Evolutionary conservation across 1,139 yeast genomes (phyloP).

Genomic region (Blastobotrys ciferrii): DNA sequence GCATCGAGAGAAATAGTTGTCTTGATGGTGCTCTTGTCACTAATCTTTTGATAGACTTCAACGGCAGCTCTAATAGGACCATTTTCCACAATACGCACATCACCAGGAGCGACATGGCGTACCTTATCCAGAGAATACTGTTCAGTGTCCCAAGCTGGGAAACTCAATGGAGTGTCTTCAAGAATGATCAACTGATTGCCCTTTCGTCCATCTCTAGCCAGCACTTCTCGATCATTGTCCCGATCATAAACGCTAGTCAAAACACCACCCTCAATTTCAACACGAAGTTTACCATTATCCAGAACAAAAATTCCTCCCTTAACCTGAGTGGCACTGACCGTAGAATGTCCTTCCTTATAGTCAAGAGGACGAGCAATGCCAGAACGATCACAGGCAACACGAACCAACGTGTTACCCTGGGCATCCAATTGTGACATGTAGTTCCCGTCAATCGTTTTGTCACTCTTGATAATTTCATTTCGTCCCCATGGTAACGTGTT

Average conservation of each 20-base stretch:
- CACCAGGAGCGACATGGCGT: conserved; percentile 48
- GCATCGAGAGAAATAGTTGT: conserved; percentile 75
- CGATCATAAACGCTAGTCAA: conserved; percentile 66
- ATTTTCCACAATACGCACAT: conserved; percentile 47
- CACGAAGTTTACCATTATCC: conserved; percentile 60
- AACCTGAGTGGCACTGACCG: conserved; percentile 6
- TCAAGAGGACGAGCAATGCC: conserved; percentile 9
- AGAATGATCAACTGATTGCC: conserved; percentile 79
- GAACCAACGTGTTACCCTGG: conserved; percentile 15
- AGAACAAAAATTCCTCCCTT: conserved; percentile 48
- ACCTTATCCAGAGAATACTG: conserved; percentile 73
- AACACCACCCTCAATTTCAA: conserved; percentile 61
- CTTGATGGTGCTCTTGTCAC: conserved; percentile 55
- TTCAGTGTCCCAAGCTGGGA: conserved; percentile 98
- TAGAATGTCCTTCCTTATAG: conserved; percentile 7
- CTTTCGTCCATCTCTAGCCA: conserved; percentile 54
- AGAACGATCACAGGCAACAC: conserved; percentile 15
- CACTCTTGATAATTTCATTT: conserved; percentile 49
- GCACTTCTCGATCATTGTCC: conserved; percentile 59
- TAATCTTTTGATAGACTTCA: conserved; percentile 54
- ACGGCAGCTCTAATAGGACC: conserved; percentile 64
- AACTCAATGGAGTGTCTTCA: conserved; percentile 85
- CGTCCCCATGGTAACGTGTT: conserved; percentile 74
- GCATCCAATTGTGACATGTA: conserved; percentile 14
- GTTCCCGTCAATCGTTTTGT: conserved; percentile 18